Conservation (phyloP, 2,329 filamentous ascomycete species). For the Fonsecaea erecta region DNA sequence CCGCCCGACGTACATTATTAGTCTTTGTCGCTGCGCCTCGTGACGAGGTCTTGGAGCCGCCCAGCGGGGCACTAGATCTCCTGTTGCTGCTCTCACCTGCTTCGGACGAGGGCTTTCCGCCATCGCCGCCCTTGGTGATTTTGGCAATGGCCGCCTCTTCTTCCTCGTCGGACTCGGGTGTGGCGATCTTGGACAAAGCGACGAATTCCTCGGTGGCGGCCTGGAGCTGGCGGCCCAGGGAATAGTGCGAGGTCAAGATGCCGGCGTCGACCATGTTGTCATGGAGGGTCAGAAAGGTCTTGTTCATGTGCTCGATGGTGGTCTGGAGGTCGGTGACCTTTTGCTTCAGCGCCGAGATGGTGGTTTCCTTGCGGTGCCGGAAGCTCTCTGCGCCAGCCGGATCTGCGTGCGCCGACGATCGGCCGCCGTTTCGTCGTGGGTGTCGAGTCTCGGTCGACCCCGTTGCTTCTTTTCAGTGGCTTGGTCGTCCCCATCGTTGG, state of each 20-base stretch:
- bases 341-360: constrained; percentile 73
- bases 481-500: constrained; percentile 25
- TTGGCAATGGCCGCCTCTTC: constrained; percentile 29
- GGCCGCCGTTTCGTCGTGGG: constrained; percentile 75
- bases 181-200: constrained; percentile 25
- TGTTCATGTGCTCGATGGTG: constrained; percentile 74
- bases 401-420: constrained; percentile 88
- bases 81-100: constrained; percentile 16
- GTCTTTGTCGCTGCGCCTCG: background rate
- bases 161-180: constrained; percentile 32
- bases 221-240: constrained; percentile 29
- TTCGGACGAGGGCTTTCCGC: constrained; percentile 5
- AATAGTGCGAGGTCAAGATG: constrained; percentile 26
- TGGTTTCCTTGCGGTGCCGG: constrained; percentile 80
- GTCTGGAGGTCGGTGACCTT: constrained; percentile 71
- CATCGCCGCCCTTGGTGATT: constrained; percentile 18
- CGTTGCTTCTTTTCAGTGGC: constrained; percentile 49
- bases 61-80: background rate
- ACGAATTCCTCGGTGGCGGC: constrained; percentile 31
- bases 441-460: constrained; percentile 75
- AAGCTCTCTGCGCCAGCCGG: constrained; percentile 80
- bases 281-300: constrained; percentile 69
- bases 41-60: constrained; percentile 15
- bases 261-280: constrained; percentile 58
- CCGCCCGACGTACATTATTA: constrained; percentile 14